A percentile compares a stretch with the other conserved stretches of the same genome.
Evolutionary conservation across 306 rosid species (phyloP).

Genomic region (Acmispon strigosus): DNA sequence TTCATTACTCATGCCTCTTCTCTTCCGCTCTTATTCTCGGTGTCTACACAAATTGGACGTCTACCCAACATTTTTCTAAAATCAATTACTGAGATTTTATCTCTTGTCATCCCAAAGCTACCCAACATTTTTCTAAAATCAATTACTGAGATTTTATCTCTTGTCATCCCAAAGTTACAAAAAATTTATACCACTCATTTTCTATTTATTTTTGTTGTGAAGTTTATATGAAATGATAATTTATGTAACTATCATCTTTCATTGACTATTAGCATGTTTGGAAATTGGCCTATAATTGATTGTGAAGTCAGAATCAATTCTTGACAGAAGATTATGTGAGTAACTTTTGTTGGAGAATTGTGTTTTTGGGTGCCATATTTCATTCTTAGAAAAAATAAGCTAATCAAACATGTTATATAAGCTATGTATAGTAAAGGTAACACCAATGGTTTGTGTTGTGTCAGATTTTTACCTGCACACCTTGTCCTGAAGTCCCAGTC

Average conservation of each 20-base stretch:
- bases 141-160: neutral
- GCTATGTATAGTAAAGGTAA: neutral
- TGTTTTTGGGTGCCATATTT: too few relatives aligned
- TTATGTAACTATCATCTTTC: neutral
- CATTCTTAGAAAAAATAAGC: too few relatives aligned
- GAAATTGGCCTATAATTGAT: too few relatives aligned
- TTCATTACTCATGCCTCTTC: too few relatives aligned
- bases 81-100: neutral
- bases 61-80: too few relatives aligned
- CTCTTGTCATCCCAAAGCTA: neutral
- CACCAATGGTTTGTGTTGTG: neutral
- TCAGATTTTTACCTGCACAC: constrained; percentile 67
- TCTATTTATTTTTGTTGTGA: neutral
- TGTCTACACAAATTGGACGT: too few relatives aligned
- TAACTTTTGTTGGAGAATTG: too few relatives aligned
- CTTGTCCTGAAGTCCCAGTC: constrained; percentile 86
- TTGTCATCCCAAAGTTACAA: neutral
- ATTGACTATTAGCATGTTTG: neutral
- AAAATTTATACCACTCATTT: neutral
- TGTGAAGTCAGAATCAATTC: too few relatives aligned
- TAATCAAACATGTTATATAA: neutral
- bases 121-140: too few relatives aligned
- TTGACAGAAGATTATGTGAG: too few relatives aligned
- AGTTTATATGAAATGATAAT: neutral
- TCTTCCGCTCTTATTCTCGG: too few relatives aligned